Base-by-base conservation (phyloP, 768 basidiomycete species). In the Galerina sulciceps region DNA sequence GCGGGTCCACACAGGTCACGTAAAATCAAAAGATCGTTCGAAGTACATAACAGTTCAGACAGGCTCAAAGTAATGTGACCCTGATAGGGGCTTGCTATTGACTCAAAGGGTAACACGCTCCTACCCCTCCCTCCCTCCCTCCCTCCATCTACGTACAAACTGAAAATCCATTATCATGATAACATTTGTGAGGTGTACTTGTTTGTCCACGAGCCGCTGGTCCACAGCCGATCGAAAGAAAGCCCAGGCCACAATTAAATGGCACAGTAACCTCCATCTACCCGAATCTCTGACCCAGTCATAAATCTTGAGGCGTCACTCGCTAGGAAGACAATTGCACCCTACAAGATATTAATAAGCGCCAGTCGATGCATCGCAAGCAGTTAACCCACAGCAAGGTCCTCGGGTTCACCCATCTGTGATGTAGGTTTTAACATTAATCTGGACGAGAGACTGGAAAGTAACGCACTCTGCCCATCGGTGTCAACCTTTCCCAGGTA, bases 371-470 rank as follows among this genome's bases (percentile, higher is more conserved):
- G 11, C 18, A 9, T 10, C 1, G 17, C 17, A 37, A 1, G 51
- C 55, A 61, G 18, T 37, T 35, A 38, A 37, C 76, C 23, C 64
- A 88, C 93, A 63, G 93, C 86, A 60, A 96, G 79, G 69, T 99
- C 96, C 63, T 96, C 92, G 10, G 96, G 95, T 60, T 96, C 88
- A 49, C 93, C 96, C 83, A 98, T 86, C 90, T 91, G 26, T 6
- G 51, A 23, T 6, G 48, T 31, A n/a, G 17, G 8, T 5, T 31
- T 54, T 37, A 37, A n/a, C 52, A 14, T 44, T 37, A 53, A 37
- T 51, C 20, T 37, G 17, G 38, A 40, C 49, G 37, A 48, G n/a
- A 37, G 6, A 50, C 9, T 10, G 22, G 26, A 35, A 44, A 34
- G 26, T 17, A 10, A 77, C 85, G 68, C 69, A 91, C 90, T 73